Conservation (phyloP, 208 protist species). For the Naegleria gruberi region DNA sequence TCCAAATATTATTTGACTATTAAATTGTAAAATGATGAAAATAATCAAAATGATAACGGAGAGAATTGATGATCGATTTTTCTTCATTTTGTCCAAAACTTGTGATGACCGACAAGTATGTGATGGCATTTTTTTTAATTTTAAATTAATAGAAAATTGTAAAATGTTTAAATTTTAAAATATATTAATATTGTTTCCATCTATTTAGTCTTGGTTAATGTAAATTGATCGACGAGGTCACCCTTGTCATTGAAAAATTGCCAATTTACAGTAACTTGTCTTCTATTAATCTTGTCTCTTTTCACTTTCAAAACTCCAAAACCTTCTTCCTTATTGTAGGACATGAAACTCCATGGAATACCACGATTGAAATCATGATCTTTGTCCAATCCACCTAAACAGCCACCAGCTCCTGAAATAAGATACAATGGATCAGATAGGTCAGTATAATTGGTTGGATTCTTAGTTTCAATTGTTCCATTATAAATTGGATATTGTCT, state of each 20-base stretch:
- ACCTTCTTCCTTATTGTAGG: background rate
- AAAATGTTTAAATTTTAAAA: too few species aligned
- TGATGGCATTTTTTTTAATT: too few species aligned
- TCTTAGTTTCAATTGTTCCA: background rate
- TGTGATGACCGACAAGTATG: too few species aligned
- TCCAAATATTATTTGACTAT: too few species aligned
- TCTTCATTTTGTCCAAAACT: too few species aligned
- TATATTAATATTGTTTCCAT: too few species aligned
- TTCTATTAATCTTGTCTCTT: background rate
- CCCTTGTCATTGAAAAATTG: background rate
- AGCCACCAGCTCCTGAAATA: background rate
- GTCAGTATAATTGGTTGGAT: background rate
- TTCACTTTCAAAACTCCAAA: background rate
- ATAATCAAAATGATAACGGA: too few species aligned
- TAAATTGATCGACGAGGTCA: background rate
- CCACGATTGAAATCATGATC: background rate
- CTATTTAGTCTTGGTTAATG: background rate
- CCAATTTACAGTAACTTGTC: background rate
- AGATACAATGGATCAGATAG: background rate
- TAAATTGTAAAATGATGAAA: too few species aligned
- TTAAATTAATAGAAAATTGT: too few species aligned
- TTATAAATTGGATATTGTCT: conserved; percentile 6
- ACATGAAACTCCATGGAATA: background rate
- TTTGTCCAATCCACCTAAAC: background rate
- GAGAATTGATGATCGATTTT: too few species aligned